Evolutionary conservation across 169 alveolate genomes (phyloP), one percentile per base, ranked within the genome.

Genomic region (Cyclospora cayetanensis): DNA sequence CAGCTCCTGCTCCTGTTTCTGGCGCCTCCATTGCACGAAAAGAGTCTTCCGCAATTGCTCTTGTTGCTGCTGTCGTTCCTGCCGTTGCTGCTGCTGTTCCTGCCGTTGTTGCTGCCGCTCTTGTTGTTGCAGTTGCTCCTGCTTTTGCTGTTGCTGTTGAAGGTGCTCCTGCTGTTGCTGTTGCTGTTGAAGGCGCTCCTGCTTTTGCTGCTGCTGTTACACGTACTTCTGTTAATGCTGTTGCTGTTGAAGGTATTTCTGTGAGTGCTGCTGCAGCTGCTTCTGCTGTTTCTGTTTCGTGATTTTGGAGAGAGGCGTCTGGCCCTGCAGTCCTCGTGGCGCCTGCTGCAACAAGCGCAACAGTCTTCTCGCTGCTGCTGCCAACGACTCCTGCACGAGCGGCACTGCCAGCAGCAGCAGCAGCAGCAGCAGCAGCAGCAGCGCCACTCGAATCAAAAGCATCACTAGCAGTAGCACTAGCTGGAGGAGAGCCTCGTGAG

Each of bases 351-450:
- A n/a, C n/a, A n/a, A n/a, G n/a, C n/a, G n/a, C n/a, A n/a, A n/a
- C n/a, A n/a, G n/a, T n/a, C n/a, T n/a, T n/a, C n/a, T n/a, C n/a
- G n/a, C n/a, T n/a, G n/a, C n/a, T n/a, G n/a, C n/a, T n/a, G n/a
- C n/a, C n/a, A 46, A 22, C 60, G 25, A 22, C 60, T 22, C 0
- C 60, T 12, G 25, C 60, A 12, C 25, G 11, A 12, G 60, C 60
- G 11, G 60, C 60, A 0, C 25, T 22, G 60, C 25, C 60, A 15
- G 60, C 60, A 46, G 60, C 60, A 46, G 60, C 41, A 65, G 77
- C 77, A 65, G 77, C 77, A 65, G 77, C 77, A 65, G 77, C 41
- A 65, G 41, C 77, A 65, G 77, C 41, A 65, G 76, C 9, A n/a
- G 31, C 37, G 4, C 43, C 76, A 25, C n/a, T 31, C 25, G 70